These are phyloP conservation scores for Stagonosporopsis rhizophila DNA, from an alignment of 2,329 filamentous ascomycete species.

Conservation along the genomic window DNA sequence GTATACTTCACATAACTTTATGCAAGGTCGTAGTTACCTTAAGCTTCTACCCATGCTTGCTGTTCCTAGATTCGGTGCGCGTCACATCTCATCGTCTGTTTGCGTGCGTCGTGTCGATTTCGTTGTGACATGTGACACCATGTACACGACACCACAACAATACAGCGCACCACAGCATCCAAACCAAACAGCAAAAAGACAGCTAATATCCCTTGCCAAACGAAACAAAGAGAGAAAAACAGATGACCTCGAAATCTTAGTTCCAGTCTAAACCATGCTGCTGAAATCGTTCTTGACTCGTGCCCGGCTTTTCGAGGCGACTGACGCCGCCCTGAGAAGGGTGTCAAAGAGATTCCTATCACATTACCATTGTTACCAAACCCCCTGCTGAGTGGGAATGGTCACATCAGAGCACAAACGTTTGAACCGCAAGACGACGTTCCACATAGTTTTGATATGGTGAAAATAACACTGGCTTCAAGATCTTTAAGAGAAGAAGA, in stretches of 20 bases:
- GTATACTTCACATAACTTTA: neutral
- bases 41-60: no score
- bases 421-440: neutral
- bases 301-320: no score
- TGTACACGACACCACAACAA: neutral
- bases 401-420: no score
- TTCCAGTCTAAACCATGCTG: neutral
- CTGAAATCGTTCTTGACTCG: neutral
- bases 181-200: neutral
- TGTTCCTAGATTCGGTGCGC: no score
- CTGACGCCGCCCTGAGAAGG: neutral
- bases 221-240: slow-evolving; percentile 1
- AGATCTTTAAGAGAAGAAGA: no score
- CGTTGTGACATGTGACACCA: neutral
- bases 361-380: neutral
- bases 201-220: neutral
- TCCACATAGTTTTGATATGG: neutral
- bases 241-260: neutral
- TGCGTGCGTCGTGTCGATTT: neutral
- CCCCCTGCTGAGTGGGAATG: neutral
- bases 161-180: neutral
- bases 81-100: neutral
- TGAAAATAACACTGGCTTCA: neutral
- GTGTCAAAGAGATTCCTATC: neutral
- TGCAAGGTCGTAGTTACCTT: neutral